These are phyloP conservation scores for Ambrosia trifida DNA, from an alignment of 129 eudicot species.

Conservation along the genomic window DNA sequence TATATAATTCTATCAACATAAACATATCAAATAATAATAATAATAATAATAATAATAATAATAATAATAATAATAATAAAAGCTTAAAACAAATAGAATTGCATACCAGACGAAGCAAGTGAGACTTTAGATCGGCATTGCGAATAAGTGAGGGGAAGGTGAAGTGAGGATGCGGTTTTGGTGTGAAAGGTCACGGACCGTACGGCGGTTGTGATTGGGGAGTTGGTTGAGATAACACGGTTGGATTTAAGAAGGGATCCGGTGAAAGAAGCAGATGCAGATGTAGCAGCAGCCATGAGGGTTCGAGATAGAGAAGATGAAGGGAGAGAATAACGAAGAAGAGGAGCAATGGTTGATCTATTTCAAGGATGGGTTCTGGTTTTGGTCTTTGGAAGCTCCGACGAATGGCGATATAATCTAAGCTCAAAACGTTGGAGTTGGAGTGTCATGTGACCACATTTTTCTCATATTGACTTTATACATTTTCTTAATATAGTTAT, in stretches of 20 bases:
- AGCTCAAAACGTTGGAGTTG: slow-evolving; percentile 26
- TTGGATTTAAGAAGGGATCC: slow-evolving; percentile 60
- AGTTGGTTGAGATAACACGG: background rate
- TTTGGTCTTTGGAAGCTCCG: slow-evolving; percentile 32
- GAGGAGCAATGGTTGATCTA: slow-evolving; percentile 15
- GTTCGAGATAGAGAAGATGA: slow-evolving; percentile 22
- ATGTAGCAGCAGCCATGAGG: slow-evolving; percentile 58
- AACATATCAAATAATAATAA: slow-evolving; percentile 6
- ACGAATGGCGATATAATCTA: slow-evolving; percentile 30
- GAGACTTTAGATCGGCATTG: slow-evolving; percentile 47
- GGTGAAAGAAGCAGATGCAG: slow-evolving; percentile 48
- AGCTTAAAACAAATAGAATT: background rate
- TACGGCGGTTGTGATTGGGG: slow-evolving; percentile 29
- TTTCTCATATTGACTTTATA: background rate
- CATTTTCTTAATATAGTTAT: too few species aligned
- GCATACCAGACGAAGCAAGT: slow-evolving; percentile 48
- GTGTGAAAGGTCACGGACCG: slow-evolving; percentile 28
- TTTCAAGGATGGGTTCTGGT: background rate
- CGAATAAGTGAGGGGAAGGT: slow-evolving; percentile 31
- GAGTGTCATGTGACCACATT: slow-evolving; percentile 28
- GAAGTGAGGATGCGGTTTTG: slow-evolving; percentile 30
- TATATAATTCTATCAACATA: background rate
- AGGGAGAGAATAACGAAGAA: slow-evolving; percentile 32
- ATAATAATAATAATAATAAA: background rate
- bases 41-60: background rate